Conservation (phyloP, 768 basidiomycete genomes). For the Boletus pseudo-olivaceus region DNA sequence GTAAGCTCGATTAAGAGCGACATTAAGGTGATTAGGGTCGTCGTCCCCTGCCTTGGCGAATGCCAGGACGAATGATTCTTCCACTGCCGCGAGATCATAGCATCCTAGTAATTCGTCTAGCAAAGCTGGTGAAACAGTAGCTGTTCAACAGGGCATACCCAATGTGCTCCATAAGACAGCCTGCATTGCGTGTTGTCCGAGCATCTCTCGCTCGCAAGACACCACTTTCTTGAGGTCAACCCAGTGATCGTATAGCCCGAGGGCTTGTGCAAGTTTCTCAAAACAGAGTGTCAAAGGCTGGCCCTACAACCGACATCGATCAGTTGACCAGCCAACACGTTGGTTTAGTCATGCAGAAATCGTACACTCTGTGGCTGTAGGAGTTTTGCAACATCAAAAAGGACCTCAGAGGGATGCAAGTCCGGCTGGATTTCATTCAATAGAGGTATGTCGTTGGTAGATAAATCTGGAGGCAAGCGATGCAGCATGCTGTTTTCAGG, state of each 20-base stretch:
- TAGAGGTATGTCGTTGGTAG: constrained; percentile 40
- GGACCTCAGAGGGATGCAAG: constrained; percentile 70
- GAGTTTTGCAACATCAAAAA: constrained; percentile 77
- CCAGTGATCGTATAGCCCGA: constrained; percentile 71
- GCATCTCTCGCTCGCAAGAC: constrained; percentile 57
- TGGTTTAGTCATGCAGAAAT: neutral
- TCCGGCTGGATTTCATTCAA: constrained; percentile 75
- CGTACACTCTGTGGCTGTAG: constrained; percentile 60
- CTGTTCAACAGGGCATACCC: constrained; percentile 40
- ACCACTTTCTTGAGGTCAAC: constrained; percentile 51
- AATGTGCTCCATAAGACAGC: constrained; percentile 67
- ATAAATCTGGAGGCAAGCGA: constrained; percentile 53
- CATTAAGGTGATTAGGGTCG: constrained; percentile 59
- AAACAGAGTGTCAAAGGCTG: constrained; percentile 71
- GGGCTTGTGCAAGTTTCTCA: constrained; percentile 60
- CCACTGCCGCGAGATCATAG: constrained; percentile 55
- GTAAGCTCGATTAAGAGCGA: constrained; percentile 64
- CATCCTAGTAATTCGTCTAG: constrained; percentile 49
- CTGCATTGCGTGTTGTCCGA: constrained; percentile 72
- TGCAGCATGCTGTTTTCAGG: constrained; percentile 54
- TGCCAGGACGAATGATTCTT: constrained; percentile 67
- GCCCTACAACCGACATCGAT: constrained; percentile 41
- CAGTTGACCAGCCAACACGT: neutral
- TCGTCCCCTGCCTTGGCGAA: constrained; percentile 57
- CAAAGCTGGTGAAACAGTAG: neutral